These are phyloP conservation scores for Jatropha podagrica DNA, from an alignment of 441 rosid genomes.

Conservation along the genomic window DNA sequence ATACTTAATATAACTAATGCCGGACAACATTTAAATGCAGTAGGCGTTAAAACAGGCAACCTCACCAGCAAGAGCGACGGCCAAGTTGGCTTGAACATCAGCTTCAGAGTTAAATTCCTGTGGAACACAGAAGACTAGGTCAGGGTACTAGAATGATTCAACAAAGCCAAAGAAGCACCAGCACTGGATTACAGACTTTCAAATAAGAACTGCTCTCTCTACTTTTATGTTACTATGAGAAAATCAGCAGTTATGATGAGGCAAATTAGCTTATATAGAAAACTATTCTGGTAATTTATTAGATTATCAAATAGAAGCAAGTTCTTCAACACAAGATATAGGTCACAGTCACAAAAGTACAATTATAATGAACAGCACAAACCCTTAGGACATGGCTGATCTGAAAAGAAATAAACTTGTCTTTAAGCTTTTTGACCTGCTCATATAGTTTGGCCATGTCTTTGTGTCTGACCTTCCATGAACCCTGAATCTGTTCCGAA, in stretches of 20 bases:
- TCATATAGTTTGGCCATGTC: conserved; percentile 42
- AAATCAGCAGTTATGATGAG: neutral
- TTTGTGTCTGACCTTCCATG: conserved; percentile 63
- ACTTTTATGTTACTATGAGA: neutral
- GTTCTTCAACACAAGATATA: neutral
- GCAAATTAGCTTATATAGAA: no score
- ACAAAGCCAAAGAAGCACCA: neutral
- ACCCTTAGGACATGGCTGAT: conserved; percentile 85
- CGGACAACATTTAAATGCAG: neutral
- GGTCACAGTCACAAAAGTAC: neutral
- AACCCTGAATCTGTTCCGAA: conserved; percentile 61
- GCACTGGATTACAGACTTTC: neutral
- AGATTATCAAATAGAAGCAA: conserved; percentile 1
- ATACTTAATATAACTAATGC: no score
- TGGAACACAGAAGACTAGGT: conserved; percentile 15
- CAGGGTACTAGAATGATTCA: neutral
- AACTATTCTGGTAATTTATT: neutral
- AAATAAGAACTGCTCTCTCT: neutral
- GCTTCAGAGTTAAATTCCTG: conserved; percentile 66
- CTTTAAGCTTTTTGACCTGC: conserved; percentile 54
- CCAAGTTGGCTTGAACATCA: conserved; percentile 82
- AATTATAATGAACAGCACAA: conserved; percentile 14
- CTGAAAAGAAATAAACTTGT: conserved; percentile 54
- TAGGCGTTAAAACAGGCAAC: conserved; percentile 5
- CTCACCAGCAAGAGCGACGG: conserved; percentile 62